phyloP scores from a whole-genome alignment of 2,329 filamentous ascomycete genomes.

The Pseudopyrenochaeta lycopersici region DNA sequence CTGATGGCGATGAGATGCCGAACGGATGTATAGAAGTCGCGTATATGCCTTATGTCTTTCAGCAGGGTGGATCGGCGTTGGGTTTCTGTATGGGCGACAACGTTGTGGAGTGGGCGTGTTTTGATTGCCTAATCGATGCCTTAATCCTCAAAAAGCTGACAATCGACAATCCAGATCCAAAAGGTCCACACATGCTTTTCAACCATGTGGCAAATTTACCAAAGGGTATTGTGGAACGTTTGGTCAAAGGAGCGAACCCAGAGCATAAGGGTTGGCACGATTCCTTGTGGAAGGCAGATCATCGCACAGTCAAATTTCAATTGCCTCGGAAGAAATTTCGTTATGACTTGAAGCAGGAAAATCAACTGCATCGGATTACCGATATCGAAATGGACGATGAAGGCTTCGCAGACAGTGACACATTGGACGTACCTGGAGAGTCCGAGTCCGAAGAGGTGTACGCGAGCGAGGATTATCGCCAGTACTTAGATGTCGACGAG shows the following conservation, averaged over 20 bases:
- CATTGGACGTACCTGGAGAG: not conserved
- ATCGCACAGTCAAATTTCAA: constrained; percentile 44
- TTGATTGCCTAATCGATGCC: constrained; percentile 11
- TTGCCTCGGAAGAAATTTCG: constrained; percentile 19
- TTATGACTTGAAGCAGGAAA: constrained; percentile 5
- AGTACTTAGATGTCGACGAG: not conserved
- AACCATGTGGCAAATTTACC: constrained; percentile 25
- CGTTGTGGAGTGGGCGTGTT: constrained; percentile 33
- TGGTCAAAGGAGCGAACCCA: constrained; percentile 10
- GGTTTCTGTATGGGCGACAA: constrained; percentile 21
- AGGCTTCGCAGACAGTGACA: not conserved
- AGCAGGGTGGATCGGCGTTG: constrained; percentile 27
- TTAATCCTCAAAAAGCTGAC: constrained; percentile 8
- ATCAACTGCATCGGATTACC: not conserved
- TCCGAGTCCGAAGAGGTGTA: not conserved
- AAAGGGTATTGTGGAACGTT: constrained; percentile 8
- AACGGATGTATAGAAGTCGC: constrained; percentile 24
- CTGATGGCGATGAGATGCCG: constrained; percentile 27
- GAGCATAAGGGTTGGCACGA: constrained; percentile 33
- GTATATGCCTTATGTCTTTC: constrained; percentile 26
- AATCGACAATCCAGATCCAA: not conserved
- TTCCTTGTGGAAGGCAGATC: constrained; percentile 25
- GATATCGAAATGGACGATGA: not conserved
- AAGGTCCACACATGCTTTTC: constrained; percentile 19
- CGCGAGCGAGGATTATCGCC: not conserved